Base-by-base conservation (phyloP, 2,329 filamentous ascomycete genomes). In the Monilinia fructicola region DNA sequence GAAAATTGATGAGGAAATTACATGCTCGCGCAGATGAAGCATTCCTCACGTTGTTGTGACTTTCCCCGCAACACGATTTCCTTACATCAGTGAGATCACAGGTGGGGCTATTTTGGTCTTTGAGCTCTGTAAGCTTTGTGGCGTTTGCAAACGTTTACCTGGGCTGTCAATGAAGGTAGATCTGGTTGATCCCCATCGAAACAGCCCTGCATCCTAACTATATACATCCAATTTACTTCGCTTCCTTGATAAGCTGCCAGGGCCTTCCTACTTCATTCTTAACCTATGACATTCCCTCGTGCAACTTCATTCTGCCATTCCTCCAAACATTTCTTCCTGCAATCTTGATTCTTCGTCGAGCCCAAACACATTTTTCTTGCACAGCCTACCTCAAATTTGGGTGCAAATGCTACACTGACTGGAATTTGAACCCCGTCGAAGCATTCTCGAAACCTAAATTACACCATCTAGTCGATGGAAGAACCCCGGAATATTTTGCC, bases 261-360 rank as follows among this genome's bases (percentile, higher is more conserved):
- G 65, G 69, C 58, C 46, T 69, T 73, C 67, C 72, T 73, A 71
- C 68, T 73, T 69, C 74, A 76, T 76, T 76, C 73, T 75, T 71
- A 65, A 71, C 59, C 67, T 70, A 68, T 72, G 68, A 68, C 73
- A 75, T 75, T 75, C 73, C 67, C 67, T 72, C 67, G 65, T 52
- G 44, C 59, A 64, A 69, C 68, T 67, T 67, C 42, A 60, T 46
- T 59, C 64, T 64, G 66, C 70, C 74, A 76, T 76, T 76, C 74
- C 73, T 74, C 68, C 65, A 70, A 72, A 71, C 73, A 75, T 75
- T 74, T 75, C 67, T 75, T 69, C 71, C 65, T 67, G 50, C 73
- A 75, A 74, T 73, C 72, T 71, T 73, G 72, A 73, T 70, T 70
- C 71, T 69, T 71, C 67, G 42, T 68, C 70, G 64, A 68, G 67